Percentiles rank a stretch among this genome's conserved stretches.
These are phyloP conservation scores for Larix kaempferi DNA, from an alignment of 75 land plant species.

Conservation along the genomic window DNA sequence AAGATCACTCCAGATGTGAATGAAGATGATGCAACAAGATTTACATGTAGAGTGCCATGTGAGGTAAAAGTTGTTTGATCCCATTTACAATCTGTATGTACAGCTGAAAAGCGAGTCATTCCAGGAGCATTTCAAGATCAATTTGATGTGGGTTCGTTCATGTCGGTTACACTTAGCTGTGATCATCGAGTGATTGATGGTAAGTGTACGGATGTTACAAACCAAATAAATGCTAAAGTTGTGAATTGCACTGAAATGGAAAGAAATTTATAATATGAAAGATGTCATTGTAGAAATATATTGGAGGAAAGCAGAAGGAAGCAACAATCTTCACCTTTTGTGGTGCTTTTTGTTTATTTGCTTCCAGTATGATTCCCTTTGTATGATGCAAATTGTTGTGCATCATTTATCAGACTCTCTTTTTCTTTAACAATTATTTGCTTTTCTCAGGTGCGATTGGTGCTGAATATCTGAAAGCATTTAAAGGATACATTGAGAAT, in stretches of 20 bases:
- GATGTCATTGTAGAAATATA: conserved; percentile 5
- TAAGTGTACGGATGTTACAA: conserved; percentile 21
- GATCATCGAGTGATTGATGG: conserved; percentile 99
- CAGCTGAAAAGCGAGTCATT: conserved; percentile 93
- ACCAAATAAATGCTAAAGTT: not conserved
- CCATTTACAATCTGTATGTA: conserved; percentile 10
- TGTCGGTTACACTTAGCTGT: conserved; percentile 96
- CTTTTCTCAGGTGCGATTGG: conserved; percentile 87
- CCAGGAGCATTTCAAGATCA: conserved; percentile 49
- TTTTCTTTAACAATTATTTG: conserved; percentile 1
- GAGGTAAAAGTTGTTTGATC: conserved; percentile 2
- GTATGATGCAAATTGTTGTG: too few relatives aligned
- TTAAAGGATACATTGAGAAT: conserved; percentile 95
- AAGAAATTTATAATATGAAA: not conserved
- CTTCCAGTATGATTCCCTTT: conserved; percentile 1
- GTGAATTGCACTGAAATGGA: not conserved
- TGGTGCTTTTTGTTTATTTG: conserved; percentile 9
- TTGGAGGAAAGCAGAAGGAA: conserved; percentile 3
- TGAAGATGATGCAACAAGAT: not conserved
- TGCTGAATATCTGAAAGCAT: conserved; percentile 95
- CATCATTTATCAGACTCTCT: not conserved
- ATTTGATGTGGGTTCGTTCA: conserved; percentile 72
- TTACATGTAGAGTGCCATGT: not conserved
- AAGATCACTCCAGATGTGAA: not conserved
- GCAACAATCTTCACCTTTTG: conserved; percentile 2